phyloP scores from a whole-genome alignment of 139 green algal genomes.

The Marvania coccoides region DNA sequence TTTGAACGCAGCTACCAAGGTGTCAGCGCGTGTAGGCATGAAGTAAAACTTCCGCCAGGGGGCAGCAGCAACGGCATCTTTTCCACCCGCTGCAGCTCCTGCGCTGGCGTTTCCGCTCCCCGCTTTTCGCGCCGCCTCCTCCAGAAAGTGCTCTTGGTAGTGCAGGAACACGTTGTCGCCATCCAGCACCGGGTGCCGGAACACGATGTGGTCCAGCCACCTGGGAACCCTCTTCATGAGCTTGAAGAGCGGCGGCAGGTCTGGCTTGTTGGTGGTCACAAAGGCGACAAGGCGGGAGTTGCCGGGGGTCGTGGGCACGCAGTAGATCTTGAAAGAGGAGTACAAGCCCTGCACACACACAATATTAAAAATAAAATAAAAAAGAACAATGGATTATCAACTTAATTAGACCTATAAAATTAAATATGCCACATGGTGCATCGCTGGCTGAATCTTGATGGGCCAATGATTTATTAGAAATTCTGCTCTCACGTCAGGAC shows the following conservation, averaged over 20 bases:
- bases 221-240: neutral
- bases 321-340: neutral
- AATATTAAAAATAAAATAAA: neutral
- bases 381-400: too few relatives aligned
- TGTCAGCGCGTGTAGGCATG: neutral
- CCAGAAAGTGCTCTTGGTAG: neutral
- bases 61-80: neutral
- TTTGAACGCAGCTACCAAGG: neutral
- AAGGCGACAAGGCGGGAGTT: neutral
- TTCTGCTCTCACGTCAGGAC: neutral
- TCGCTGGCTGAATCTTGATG: too few relatives aligned
- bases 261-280: neutral
- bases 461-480: too few relatives aligned
- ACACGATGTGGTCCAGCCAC: constrained; percentile 1
- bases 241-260: neutral
- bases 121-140: neutral
- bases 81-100: neutral
- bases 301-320: neutral
- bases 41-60: neutral
- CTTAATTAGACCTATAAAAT: too few relatives aligned
- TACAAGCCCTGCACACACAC: neutral
- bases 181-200: neutral
- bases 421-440: too few relatives aligned
- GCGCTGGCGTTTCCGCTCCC: neutral
- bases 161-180: constrained; percentile 3